Evolutionary conservation across 768 basidiomycete genomes (phyloP), one percentile per base, ranked within the genome.

Genomic region (Suillus weaverae): DNA sequence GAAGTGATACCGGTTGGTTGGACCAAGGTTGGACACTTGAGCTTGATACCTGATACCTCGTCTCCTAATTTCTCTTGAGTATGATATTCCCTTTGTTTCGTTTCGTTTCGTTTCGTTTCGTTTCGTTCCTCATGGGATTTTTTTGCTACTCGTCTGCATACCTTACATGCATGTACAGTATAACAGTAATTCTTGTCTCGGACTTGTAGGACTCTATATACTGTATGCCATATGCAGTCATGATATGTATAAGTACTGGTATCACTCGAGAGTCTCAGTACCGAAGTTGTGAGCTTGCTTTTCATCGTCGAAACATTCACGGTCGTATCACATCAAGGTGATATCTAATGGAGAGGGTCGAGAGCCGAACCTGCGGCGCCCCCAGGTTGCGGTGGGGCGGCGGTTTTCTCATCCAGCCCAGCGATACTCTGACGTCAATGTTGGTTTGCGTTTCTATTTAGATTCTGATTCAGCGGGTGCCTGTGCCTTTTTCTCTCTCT

Each of bases 91-190:
- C n/a, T n/a, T 32, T 14, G 22, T 57, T 38, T 62, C 3, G 13
- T 62, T 54, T 61, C 36, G 20, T 56, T 38, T 62, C 3, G 13
- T 62, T 54, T 61, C 36, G 20, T 56, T 38, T 62, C 3, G 13
- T 62, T 54, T 38, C 36, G 20, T 56, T 43, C 20, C 38, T 62
- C 50, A 57, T 41, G 20, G 39, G n/a, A 30, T 32, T 26, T 57
- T 39, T 39, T 62, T 22, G 48, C 61, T 36, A 56, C 33, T 55
- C 7, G 14, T 9, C 14, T 22, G n/a, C n/a, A 56, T 36, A 55
- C 35, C 55, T 38, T 56, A 56, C 36, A 55, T 38, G 39, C 62
- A 38, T 20, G 26, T 53, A 30, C 18, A 50, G 48, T 50, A 26
- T 4, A 50, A 14, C 48, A 18, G 16, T 38, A 33, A 54, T 38